Evolutionary conservation across 1,284 basidiomycete genomes (phyloP).

Genomic region (Vanrija sp.): DNA sequence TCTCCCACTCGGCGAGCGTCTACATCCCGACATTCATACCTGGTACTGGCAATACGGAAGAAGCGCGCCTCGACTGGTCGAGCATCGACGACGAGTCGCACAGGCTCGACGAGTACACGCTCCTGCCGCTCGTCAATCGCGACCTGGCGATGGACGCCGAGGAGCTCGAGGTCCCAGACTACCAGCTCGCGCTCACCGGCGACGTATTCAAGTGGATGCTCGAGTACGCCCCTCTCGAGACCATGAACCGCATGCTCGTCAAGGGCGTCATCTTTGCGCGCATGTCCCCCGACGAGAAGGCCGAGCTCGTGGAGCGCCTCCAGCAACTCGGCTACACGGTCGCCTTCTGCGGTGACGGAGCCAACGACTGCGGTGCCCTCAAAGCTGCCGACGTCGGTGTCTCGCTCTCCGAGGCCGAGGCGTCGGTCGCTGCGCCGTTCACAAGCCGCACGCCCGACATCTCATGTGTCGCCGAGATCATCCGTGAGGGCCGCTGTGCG

Average conservation of each 20-base stretch:
- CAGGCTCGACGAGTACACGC: slow-evolving; percentile 81
- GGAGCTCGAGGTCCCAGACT: slow-evolving; percentile 71
- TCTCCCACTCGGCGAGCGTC: slow-evolving; percentile 85
- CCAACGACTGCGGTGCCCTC: slow-evolving; percentile 96
- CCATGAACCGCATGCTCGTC: slow-evolving; percentile 93
- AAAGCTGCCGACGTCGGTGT: slow-evolving; percentile 98
- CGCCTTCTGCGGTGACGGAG: slow-evolving; percentile 97
- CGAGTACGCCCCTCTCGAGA: slow-evolving; percentile 89
- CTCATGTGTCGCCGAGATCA: slow-evolving; percentile 91
- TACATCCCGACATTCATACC: slow-evolving; percentile 78
- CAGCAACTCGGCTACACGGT: slow-evolving; percentile 93
- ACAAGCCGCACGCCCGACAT: slow-evolving; percentile 93
- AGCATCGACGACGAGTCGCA: slow-evolving; percentile 84
- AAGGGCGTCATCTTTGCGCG: slow-evolving; percentile 95
- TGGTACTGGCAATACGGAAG: slow-evolving; percentile 66
- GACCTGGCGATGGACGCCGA: slow-evolving; percentile 58
- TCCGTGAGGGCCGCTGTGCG: slow-evolving; percentile 91
- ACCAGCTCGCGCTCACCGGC: slow-evolving; percentile 89
- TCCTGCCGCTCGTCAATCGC: slow-evolving; percentile 69
- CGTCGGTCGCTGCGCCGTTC: slow-evolving; percentile 98
- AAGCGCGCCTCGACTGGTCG: slow-evolving; percentile 79
- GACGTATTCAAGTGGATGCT: slow-evolving; percentile 99
- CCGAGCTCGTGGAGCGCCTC: slow-evolving; percentile 92
- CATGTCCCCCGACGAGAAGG: slow-evolving; percentile 99
- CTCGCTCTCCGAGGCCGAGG: slow-evolving; percentile 95